Evolutionary conservation across 345 rosid species (phyloP), one percentile per base, ranked within the genome.

Genomic region (Microthlaspi erraticum): DNA sequence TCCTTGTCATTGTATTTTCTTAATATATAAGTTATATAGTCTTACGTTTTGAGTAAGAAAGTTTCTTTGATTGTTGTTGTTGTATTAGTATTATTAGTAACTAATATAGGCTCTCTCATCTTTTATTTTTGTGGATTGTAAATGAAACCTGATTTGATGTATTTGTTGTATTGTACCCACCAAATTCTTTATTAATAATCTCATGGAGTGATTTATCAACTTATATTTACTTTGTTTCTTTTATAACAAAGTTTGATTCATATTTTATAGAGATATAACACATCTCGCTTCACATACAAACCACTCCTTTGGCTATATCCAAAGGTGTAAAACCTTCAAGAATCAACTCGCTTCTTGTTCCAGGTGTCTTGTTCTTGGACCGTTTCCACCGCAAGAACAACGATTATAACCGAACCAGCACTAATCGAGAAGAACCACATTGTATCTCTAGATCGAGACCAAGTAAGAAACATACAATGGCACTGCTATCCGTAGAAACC

Each of bases 111-210:
- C 18, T 26, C 33, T n/a, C 32, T 64, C 44, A 3, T 20, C 8
- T 42, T n/a, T 6, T 23, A 17, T 36, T 57, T 51, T 23, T 23
- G 49, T 53, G 57, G 57, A 37, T 60, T 60, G 78, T 68, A 74
- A 68, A 60, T 75, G 73, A 60, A 68, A 75, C 57, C 43, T 60
- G 19, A 33, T 51, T 51, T 33, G 26, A 59, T 67, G 51, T 74
- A 68, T 33, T 66, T 67, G n/a, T n/a, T n/a, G 49, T 74, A 60
- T 66, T 42, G 67, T 50, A 67, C 33, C 8, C 52, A 39, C 20
- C 51, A 73, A 29, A 46, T 73, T 64, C 36, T 44, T 63, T 45
- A 57, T 26, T 38, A 55, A 56, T 53, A 72, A 63, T 72, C 55
- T 23, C 63, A 61, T 52, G 17, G 52, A 42, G 44, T 61, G 54